Base-by-base conservation (phyloP, 768 basidiomycete genomes). In the Mycena maculata region DNA sequence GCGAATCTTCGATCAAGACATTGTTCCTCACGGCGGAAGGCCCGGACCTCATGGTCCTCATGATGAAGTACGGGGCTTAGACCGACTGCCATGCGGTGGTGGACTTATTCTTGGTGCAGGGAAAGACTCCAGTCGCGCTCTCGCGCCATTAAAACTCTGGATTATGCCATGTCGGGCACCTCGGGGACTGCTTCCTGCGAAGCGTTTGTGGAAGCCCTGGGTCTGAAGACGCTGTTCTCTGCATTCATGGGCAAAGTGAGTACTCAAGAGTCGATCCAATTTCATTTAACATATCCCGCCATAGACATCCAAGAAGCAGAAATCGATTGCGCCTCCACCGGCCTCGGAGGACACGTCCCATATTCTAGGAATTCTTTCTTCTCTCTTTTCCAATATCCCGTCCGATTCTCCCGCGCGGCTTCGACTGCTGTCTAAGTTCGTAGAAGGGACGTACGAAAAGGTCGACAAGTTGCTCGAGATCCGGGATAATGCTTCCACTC, bases 31-130 rank as follows among this genome's bases (percentile, higher is more conserved):
- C 90, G 12, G 91, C 91, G 22, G 98, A 99, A 77, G 98, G 98
- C 2, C 89, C 95, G 16, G 98, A 99, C 73, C 85, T 99, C 36
- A 98, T 99, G 96, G 87, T 98, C n/a, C 83, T 99, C 69, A 92
- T 98, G 87, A 96, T 98, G 92, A 97, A 92, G 95, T 96, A 71
- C 48, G 89, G 80, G 38, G 49, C 23, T 27, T 44, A 42, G 48
- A 8, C 28, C 31, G 27, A 7, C 22, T 33, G 18, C 30, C 31
- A 16, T 20, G n/a, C n/a, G 27, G 47, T 36, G 56, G 18, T 9
- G 5, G 16, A 30, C 60, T 50, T 39, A 18, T 41, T 28, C 38
- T 41, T 49, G 10, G 44, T 22, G 33, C 73, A 96, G 95, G 78
- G 92, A 94, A 68, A 97, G 95, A 75, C 84, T 87, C 65, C 87